Base-by-base conservation (phyloP, 116 monocot species). In the Thalassia testudinum region DNA sequence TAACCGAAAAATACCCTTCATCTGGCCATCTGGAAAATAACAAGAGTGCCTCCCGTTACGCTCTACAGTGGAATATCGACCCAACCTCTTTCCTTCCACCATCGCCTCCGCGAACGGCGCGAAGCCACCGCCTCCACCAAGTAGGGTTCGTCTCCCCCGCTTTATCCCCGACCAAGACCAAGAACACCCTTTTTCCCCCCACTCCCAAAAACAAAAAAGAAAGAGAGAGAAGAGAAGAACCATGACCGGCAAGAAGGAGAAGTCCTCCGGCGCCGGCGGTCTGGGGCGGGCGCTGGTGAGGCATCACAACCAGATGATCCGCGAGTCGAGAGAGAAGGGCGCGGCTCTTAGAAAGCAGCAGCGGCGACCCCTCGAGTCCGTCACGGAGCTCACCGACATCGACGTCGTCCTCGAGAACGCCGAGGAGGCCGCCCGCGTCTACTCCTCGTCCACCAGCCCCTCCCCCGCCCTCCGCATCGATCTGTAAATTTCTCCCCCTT, bases 321-420 rank as follows among this genome's bases (percentile, higher is more conserved):
- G 26, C 58, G 52, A 85, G 58, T 52, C 74, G 40, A 85, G 78
- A 75, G 85, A 97, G 40, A 78, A 85, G 62, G 75, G 79, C 47
- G 70, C 50, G 12, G 70, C 72, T 24, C 54, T 80, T 8, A 58
- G 64, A 24, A 62, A 57, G 38, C 66, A 69, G 45, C 57, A 74
- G 26, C 64, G 64, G 26, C 64, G 64, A 5, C 56, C 63, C 13
- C 73, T 97, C 26, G 79, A 81, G 62, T 97, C 97, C 50, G 59
- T 79, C 67, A 97, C 75, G 47, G 97, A 97, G 12, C 70, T 82
- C 77, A 69, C 68, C 61, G 90, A 89, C 55, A 78, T 97, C 53
- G 97, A 97, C 24, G 79, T 89, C 49, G 65, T 89, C 51, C 37
- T 89, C 57, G 68, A 97, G 72, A 71, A 61, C 27, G 78, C 85